phyloP scores from a whole-genome alignment of 108 stramenopile species.

The Parietichytrium sp. region DNA sequence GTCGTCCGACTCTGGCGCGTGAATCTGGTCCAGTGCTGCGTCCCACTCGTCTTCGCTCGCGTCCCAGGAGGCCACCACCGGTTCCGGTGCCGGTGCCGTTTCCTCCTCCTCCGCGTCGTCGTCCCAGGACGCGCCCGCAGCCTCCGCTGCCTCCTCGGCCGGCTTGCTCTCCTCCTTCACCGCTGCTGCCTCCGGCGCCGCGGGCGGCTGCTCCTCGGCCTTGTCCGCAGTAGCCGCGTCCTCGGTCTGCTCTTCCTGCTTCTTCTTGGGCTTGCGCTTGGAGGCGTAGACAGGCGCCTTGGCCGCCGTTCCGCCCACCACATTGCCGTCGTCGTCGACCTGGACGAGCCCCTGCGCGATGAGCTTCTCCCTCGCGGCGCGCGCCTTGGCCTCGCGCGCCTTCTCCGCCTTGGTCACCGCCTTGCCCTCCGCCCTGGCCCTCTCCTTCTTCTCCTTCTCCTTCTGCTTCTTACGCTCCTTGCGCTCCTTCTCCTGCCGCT shows the following conservation, averaged over 20 bases:
- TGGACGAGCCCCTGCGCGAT: background rate
- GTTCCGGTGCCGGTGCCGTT: background rate
- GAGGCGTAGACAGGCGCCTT: background rate
- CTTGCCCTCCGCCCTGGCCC: constrained; percentile 12
- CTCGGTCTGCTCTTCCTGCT: constrained; percentile 35
- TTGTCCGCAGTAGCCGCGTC: background rate
- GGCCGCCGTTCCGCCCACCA: background rate
- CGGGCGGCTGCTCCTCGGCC: constrained; percentile 45
- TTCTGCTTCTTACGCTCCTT: constrained; percentile 18
- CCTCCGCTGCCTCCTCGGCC: background rate
- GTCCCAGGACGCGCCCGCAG: background rate
- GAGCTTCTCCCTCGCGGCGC: background rate
- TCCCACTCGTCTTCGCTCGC: constrained; percentile 9
- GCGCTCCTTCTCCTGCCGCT: background rate
- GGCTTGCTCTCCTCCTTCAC: constrained; percentile 15
- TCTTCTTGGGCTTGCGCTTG: constrained; percentile 3
- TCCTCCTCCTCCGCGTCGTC: background rate
- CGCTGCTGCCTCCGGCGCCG: constrained; percentile 50
- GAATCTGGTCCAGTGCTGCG: background rate
- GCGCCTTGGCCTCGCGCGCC: constrained; percentile 18
- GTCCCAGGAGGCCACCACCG: background rate
- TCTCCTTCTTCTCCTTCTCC: constrained; percentile 29
- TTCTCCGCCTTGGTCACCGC: constrained; percentile 11
- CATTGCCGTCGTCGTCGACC: constrained; percentile 11
- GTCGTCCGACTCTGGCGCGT: constrained; percentile 17